Evolutionary conservation across 495 filamentous ascomycete species (phyloP).

Genomic region (Xylaria cubensis): DNA sequence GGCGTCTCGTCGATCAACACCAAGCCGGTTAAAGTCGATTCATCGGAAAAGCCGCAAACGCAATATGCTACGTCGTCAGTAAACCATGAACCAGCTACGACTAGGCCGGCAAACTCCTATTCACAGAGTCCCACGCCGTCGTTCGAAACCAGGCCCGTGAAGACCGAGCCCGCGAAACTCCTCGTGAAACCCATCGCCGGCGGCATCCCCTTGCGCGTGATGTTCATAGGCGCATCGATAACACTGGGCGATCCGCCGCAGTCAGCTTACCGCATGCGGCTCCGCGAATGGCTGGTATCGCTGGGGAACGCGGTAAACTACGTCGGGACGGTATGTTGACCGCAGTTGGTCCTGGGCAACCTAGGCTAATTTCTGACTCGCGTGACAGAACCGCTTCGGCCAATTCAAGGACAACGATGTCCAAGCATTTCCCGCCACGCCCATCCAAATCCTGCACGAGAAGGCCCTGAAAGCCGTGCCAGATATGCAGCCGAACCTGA

Average conservation of each 20-base stretch:
- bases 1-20: not conserved
- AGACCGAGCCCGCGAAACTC: conserved; percentile 11
- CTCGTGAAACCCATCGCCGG: conserved; percentile 25
- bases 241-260: conserved; percentile 61
- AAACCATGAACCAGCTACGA: not conserved
- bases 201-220: conserved; percentile 51
- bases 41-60: not conserved
- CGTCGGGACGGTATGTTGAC: conserved; percentile 37
- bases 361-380: conserved; percentile 26
- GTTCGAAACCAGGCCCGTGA: not conserved
- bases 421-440: conserved; percentile 36
- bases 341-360: not conserved
- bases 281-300: conserved; percentile 47
- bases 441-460: conserved; percentile 38
- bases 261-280: conserved; percentile 60
- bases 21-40: not conserved
- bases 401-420: conserved; percentile 44
- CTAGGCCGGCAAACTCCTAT: not conserved
- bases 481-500: conserved; percentile 38
- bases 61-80: not conserved
- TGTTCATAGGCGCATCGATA: conserved; percentile 66
- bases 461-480: conserved; percentile 33
- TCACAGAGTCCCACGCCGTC: conserved; percentile 3
- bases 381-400: conserved; percentile 36
- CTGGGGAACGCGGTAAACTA: conserved; percentile 43